A percentile compares a stretch with the other conserved stretches of the same genome.
Conservation (phyloP, 768 basidiomycete genomes). For the Auricularia auricula-judae region DNA sequence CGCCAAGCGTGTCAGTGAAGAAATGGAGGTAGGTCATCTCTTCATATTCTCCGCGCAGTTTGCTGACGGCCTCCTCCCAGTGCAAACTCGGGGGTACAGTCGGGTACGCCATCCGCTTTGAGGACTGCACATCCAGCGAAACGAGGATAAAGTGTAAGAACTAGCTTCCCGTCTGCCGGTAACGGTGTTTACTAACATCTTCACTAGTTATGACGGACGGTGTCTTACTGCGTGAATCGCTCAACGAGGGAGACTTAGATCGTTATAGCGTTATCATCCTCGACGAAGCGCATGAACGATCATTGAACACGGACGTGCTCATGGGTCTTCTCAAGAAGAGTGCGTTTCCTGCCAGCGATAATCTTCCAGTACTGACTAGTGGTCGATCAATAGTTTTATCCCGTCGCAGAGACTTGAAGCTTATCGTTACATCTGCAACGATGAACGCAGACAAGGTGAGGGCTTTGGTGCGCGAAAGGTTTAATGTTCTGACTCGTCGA, state of each 20-base stretch:
- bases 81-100: slow-evolving; percentile 85
- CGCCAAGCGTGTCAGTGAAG: slow-evolving; percentile 99
- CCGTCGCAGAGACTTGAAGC: slow-evolving; percentile 81
- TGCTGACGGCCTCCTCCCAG: slow-evolving; percentile 22
- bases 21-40: slow-evolving; percentile 72
- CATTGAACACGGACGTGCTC: slow-evolving; percentile 91
- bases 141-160: slow-evolving; percentile 93
- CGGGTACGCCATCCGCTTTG: slow-evolving; percentile 97
- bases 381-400: slow-evolving; percentile 50
- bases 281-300: slow-evolving; percentile 98
- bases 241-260: slow-evolving; percentile 98
- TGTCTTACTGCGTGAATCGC: slow-evolving; percentile 91
- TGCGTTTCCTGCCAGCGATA: slow-evolving; percentile 25
- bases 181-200: not conserved
- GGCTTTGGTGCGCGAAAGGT: slow-evolving; percentile 1
- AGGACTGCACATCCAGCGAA: slow-evolving; percentile 88
- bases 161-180: not conserved
- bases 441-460: slow-evolving; percentile 98
- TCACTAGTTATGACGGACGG: slow-evolving; percentile 93
- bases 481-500: not conserved
- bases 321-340: slow-evolving; percentile 95
- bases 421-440: slow-evolving; percentile 97
- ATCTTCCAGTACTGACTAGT: not conserved
- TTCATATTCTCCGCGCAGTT: slow-evolving; percentile 1
- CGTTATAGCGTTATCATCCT: slow-evolving; percentile 94